Conservation (phyloP, 1,284 basidiomycete species). For the Melampsora americana region DNA sequence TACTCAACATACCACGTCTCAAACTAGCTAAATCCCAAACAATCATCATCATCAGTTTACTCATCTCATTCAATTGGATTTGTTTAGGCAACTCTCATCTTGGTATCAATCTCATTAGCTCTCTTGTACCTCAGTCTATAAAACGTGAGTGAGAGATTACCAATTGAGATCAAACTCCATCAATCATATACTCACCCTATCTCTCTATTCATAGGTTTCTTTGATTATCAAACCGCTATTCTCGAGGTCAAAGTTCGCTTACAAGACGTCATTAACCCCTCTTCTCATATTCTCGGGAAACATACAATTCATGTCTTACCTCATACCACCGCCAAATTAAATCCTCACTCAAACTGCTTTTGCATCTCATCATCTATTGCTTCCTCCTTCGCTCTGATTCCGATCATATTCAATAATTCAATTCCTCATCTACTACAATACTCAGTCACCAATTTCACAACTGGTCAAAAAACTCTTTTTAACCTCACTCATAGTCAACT, state of each 20-base stretch:
- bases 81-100: slow-evolving; percentile 46
- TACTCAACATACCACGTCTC: slow-evolving; percentile 46
- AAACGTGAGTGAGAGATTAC: slow-evolving; percentile 40
- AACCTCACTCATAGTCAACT: slow-evolving; percentile 40
- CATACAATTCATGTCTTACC: slow-evolving; percentile 48
- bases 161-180: neutral
- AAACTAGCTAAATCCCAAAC: slow-evolving; percentile 27
- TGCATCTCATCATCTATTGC: slow-evolving; percentile 35
- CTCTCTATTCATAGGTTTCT: slow-evolving; percentile 12
- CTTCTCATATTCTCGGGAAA: slow-evolving; percentile 47
- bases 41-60: slow-evolving; percentile 24
- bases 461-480: slow-evolving; percentile 31
- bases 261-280: slow-evolving; percentile 45
- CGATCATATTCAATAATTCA: slow-evolving; percentile 48
- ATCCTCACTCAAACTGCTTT: slow-evolving; percentile 42
- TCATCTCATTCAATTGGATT: slow-evolving; percentile 46
- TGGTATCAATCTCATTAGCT: slow-evolving; percentile 20
- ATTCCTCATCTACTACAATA: slow-evolving; percentile 47
- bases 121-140: slow-evolving; percentile 41
- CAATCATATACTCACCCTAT: neutral
- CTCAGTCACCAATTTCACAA: slow-evolving; percentile 44
- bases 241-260: slow-evolving; percentile 46
- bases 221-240: slow-evolving; percentile 48
- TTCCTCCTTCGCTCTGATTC: slow-evolving; percentile 44
- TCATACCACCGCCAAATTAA: slow-evolving; percentile 46